These are phyloP conservation scores for Yamadazyma buinensis DNA, from an alignment of 1,139 yeast genomes.

Conservation along the genomic window DNA sequence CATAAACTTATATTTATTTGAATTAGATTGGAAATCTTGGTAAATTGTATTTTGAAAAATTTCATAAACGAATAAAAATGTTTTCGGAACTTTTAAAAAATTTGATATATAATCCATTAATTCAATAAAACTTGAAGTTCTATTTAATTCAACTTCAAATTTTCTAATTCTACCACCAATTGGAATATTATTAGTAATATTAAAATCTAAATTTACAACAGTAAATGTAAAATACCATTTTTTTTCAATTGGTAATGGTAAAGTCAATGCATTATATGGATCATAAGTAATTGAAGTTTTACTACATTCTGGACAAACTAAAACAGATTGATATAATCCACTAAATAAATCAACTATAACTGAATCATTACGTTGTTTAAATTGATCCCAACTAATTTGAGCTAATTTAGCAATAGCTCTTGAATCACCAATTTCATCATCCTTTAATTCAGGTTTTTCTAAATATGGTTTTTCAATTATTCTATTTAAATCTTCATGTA, in stretches of 20 bases:
- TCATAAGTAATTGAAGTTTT: conserved; percentile 88
- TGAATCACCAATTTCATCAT: conserved; percentile 54
- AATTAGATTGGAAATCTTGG: conserved; percentile 62
- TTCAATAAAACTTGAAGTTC: conserved; percentile 62
- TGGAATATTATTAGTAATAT: conserved; percentile 30
- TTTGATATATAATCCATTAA: conserved; percentile 58
- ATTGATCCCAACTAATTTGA: conserved; percentile 74
- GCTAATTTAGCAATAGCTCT: conserved; percentile 63
- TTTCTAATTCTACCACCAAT: conserved; percentile 23
- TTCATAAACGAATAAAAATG: conserved; percentile 61
- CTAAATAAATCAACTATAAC: conserved; percentile 82
- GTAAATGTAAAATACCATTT: conserved; percentile 69
- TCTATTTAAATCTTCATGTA: conserved; percentile 91
- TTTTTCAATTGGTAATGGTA: conserved; percentile 79
- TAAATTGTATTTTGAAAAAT: conserved; percentile 68
- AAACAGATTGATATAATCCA: conserved; percentile 84
- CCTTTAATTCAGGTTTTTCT: conserved; percentile 79
- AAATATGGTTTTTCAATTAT: conserved; percentile 78
- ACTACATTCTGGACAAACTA: conserved; percentile 81
- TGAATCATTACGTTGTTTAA: conserved; percentile 79
- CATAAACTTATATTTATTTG: conserved; percentile 54
- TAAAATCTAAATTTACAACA: conserved; percentile 55
- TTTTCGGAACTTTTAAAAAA: conserved; percentile 41
- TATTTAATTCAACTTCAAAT: conserved; percentile 69
- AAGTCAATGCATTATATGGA: conserved; percentile 86